Evolutionary conservation across 1,284 basidiomycete genomes (phyloP).

Genomic region (Paramarasmius palmivorus): DNA sequence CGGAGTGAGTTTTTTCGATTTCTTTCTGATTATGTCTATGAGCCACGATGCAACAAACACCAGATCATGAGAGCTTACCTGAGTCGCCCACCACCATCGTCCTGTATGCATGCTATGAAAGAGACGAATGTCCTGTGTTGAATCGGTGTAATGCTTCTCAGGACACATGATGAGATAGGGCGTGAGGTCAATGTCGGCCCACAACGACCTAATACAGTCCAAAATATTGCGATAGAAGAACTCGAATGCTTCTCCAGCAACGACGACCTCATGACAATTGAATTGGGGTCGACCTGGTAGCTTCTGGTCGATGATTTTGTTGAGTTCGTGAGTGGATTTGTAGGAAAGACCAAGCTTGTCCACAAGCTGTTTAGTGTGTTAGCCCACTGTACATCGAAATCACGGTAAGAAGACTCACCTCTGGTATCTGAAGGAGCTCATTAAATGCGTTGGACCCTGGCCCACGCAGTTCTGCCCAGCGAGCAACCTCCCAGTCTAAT

Average conservation of each 20-base stretch:
- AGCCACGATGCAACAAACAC: neutral
- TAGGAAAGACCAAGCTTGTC: neutral
- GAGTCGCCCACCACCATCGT: constrained; percentile 38
- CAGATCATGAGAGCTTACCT: constrained; percentile 23
- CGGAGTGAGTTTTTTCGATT: constrained; percentile 28
- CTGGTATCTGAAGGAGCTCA: constrained; percentile 1
- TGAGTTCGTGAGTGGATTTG: neutral
- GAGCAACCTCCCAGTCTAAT: constrained; percentile 7
- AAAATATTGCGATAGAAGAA: constrained; percentile 7
- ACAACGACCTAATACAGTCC: constrained; percentile 6
- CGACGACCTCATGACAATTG: constrained; percentile 1
- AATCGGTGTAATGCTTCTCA: constrained; percentile 30
- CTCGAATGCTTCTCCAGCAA: constrained; percentile 11
- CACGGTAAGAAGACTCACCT: neutral
- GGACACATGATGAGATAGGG: constrained; percentile 27
- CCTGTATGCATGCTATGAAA: constrained; percentile 37
- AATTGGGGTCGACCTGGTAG: constrained; percentile 5
- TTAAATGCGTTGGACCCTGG: constrained; percentile 8
- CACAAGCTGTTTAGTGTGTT: no score
- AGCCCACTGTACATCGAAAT: no score
- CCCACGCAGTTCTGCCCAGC: constrained; percentile 8
- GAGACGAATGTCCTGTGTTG: constrained; percentile 7
- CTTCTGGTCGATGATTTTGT: constrained; percentile 7
- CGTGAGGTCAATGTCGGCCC: constrained; percentile 8
- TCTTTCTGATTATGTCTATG: constrained; percentile 20